These are phyloP conservation scores for Dovyalis caffra DNA, from an alignment of 345 rosid species.

Conservation along the genomic window DNA sequence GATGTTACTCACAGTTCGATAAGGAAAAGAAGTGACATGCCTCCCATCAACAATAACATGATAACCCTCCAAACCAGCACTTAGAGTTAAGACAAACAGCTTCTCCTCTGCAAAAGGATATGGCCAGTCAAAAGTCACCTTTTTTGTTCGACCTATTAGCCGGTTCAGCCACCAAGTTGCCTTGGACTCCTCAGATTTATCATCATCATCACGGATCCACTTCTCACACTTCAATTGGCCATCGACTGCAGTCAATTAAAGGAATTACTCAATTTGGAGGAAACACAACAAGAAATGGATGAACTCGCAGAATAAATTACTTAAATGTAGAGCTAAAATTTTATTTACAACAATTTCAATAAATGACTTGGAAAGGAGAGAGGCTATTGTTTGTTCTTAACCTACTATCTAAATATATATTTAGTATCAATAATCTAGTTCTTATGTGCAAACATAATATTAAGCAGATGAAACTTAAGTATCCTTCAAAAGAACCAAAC, in stretches of 20 bases:
- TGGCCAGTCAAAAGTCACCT: constrained; percentile 81
- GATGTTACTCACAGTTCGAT: constrained; percentile 74
- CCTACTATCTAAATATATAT: not conserved
- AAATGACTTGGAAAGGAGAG: not conserved
- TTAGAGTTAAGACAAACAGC: constrained; percentile 82
- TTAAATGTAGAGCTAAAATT: not conserved
- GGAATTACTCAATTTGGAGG: constrained; percentile 12
- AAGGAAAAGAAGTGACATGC: constrained; percentile 88
- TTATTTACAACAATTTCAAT: not conserved
- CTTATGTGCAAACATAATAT: not conserved
- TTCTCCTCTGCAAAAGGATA: constrained; percentile 77
- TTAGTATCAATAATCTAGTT: not conserved
- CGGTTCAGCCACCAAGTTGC: constrained; percentile 91
- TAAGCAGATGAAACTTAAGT: not conserved
- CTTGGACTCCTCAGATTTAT: constrained; percentile 58
- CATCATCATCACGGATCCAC: constrained; percentile 84
- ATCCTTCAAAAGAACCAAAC: not conserved
- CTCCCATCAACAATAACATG: constrained; percentile 86
- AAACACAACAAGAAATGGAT: not conserved
- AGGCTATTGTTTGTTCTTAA: not conserved
- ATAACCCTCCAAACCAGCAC: constrained; percentile 92
- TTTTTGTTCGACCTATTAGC: constrained; percentile 65
- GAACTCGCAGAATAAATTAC: not conserved
- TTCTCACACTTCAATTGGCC: constrained; percentile 86
- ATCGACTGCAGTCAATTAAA: constrained; percentile 63